Percentiles rank a stretch among this genome's conserved stretches.
These are phyloP conservation scores for Lignosus rhinocerotis DNA, from an alignment of 1,284 basidiomycete genomes.

Conservation along the genomic window DNA sequence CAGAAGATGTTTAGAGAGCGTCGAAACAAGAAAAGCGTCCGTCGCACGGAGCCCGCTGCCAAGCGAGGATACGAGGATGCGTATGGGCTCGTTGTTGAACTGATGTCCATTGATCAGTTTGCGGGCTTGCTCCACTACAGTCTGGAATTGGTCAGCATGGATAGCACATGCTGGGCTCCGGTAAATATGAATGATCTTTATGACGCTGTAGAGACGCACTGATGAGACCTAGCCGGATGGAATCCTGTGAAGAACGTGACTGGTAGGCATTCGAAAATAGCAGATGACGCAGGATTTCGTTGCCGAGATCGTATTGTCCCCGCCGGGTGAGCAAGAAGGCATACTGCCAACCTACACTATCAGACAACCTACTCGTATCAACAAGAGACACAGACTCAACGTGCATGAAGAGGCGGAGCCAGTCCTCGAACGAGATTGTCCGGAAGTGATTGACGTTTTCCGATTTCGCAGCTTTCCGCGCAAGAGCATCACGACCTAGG, in stretches of 20 bases:
- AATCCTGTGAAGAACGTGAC: conserved; percentile 62
- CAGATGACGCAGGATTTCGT: conserved; percentile 82
- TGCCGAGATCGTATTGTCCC: conserved; percentile 66
- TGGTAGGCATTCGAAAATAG: conserved; percentile 78
- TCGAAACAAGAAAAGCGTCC: conserved; percentile 73
- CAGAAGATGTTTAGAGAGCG: conserved; percentile 79
- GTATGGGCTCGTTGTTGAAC: conserved; percentile 81
- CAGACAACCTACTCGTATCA: not conserved
- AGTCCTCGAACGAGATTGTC: conserved; percentile 82
- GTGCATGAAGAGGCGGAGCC: conserved; percentile 85
- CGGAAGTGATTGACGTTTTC: conserved; percentile 68
- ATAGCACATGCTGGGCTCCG: conserved; percentile 66
- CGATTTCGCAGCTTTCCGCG: conserved; percentile 33
- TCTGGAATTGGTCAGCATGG: conserved; percentile 51
- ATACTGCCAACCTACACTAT: conserved; percentile 54
- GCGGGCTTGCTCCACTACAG: conserved; percentile 72
- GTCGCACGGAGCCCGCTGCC: conserved; percentile 67
- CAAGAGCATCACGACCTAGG: conserved; percentile 33
- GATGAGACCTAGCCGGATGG: conserved; percentile 70
- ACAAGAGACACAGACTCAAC: conserved; percentile 40
- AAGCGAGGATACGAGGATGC: conserved; percentile 72
- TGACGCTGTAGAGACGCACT: conserved; percentile 46
- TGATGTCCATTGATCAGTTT: conserved; percentile 71
- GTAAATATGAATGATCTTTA: not conserved
- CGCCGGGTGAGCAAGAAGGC: conserved; percentile 76